Percentiles rank a stretch among this genome's conserved stretches.
Evolutionary conservation across 2,329 filamentous ascomycete species (phyloP).

Genomic region (Whalleya microplaca): DNA sequence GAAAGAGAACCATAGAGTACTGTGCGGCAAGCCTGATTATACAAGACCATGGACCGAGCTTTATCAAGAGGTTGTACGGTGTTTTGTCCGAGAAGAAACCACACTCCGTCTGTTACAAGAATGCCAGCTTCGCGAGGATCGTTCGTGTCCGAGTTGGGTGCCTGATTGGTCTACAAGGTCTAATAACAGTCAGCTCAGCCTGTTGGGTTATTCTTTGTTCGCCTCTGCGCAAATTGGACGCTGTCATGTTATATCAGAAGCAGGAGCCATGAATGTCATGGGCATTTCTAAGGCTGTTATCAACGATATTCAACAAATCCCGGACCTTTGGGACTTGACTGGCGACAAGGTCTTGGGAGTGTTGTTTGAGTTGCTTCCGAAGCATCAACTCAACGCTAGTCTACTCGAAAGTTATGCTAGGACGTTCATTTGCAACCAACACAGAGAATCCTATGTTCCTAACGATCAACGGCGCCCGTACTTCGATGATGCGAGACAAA

Average conservation of each 20-base stretch:
- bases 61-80: not conserved
- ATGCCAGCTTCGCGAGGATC: not conserved
- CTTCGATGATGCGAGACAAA: no score
- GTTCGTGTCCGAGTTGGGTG: conserved; percentile 16
- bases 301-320: not conserved
- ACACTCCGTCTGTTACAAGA: not conserved
- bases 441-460: no score
- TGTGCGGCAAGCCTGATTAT: conserved; percentile 12
- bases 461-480: no score
- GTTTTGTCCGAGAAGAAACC: not conserved
- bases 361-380: not conserved
- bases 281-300: conserved; percentile 1
- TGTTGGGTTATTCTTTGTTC: not conserved
- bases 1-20: not conserved
- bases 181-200: no score
- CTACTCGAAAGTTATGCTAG: no score
- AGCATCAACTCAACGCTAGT: no score
- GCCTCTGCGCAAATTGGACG: not conserved
- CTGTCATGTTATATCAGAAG: conserved; percentile 4
- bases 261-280: conserved; percentile 3
- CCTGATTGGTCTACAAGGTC: conserved; percentile 13
- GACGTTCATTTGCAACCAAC: no score
- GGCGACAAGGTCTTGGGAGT: not conserved
- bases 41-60: conserved; percentile 5
- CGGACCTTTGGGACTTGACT: not conserved